Evolutionary conservation across 83 land plant species (phyloP).

Genomic region (Thuja plicata): DNA sequence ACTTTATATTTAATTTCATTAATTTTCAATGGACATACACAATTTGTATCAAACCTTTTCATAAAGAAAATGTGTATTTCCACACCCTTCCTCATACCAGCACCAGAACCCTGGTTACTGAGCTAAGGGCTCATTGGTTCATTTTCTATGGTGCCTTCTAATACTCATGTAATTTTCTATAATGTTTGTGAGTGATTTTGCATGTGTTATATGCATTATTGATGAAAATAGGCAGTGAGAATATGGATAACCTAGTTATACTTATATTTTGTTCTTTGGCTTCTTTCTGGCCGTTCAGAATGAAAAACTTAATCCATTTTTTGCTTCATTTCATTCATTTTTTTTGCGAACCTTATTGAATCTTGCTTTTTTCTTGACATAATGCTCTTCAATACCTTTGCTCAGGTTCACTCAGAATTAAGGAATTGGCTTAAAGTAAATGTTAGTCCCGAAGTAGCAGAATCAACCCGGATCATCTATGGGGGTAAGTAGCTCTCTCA

Average conservation of each 20-base stretch:
- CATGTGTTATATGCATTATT: neutral
- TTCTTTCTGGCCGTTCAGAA: neutral
- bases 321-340: neutral
- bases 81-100: no score
- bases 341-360: neutral
- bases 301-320: neutral
- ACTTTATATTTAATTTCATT: no score
- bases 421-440: slow-evolving; percentile 68
- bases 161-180: no score
- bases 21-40: no score
- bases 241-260: neutral
- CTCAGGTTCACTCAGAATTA: slow-evolving; percentile 73
- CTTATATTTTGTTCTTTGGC: neutral
- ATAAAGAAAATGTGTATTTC: no score
- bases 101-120: neutral
- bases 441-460: slow-evolving; percentile 80
- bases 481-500: slow-evolving; percentile 54
- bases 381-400: neutral
- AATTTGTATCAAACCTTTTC: no score
- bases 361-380: neutral
- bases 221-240: neutral
- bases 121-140: neutral
- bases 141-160: neutral
- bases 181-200: neutral
- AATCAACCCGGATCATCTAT: slow-evolving; percentile 71